Base-by-base conservation (phyloP, 1,284 basidiomycete species). In the Sutorius eximius region DNA sequence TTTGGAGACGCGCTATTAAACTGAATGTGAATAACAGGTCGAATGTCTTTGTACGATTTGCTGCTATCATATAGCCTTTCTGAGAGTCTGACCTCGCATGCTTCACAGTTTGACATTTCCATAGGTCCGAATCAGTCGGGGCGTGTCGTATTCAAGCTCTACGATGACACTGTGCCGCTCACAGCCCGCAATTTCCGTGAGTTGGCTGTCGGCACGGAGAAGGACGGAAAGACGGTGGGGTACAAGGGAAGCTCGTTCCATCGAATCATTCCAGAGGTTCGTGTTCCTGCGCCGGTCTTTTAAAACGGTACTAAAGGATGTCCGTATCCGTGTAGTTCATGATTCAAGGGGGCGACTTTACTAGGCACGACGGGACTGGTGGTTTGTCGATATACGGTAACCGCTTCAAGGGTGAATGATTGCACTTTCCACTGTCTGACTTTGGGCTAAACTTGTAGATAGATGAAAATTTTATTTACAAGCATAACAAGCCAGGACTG, bases 331-430 rank as follows among this genome's bases (percentile, higher is more conserved):
- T 51, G 3, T 59, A 87, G 83, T 93, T 93, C 76, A 93, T 93
- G 92, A 71, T 92, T 49, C 91, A 94, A 70, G 89, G 89, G 16
- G 89, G 89, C 44, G 88, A 91, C 73, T 89, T 91, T 69, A 89
- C 86, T 20, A 69, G 70, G 10, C 74, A 78, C 42, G 86, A 97
- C 67, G 95, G 87, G 16, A 95, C 94, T 0, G 96, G 96, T 42
- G 93, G 92, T 34, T 85, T 87, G 67, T 92, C 87, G 16, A 97
- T 98, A 67, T 98, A 96, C 61, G 96, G 95, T 16, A 80, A 84
- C 57, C 88, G 86, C 63, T 93, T 90, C 64, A 58, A 71, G 34
- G 89, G 88, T 90, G 54, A 27, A 79, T 74, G 6, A 10, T 15
- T 33, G 5, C 32, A 18, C 13, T 3, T 33, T 33, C 18, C 32